Evolutionary conservation across 495 filamentous ascomycete genomes (phyloP), one percentile per base, ranked within the genome.

Genomic region (Neurospora sp.): DNA sequence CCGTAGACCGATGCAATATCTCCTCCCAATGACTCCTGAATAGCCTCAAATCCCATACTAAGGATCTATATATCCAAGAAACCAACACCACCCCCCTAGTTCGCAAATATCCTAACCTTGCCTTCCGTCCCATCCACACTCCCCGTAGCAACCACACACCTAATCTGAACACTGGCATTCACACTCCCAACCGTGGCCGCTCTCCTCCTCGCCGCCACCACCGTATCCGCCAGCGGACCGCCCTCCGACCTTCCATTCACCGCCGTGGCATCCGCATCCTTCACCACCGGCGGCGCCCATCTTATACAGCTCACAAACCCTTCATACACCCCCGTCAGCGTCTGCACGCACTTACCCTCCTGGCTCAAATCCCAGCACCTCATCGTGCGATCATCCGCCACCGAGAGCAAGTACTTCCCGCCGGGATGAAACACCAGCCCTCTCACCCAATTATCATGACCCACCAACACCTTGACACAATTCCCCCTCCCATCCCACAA

Each of bases 371-470:
- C 95, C 95, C 95, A 98, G 83, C 94, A 97, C 41, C 94, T 86
- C 42, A 98, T 84, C 39, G 93, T 94, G 80, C 95, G 93, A 79
- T 98, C 95, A 75, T 98, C 95, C 35, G 90, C 85, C 3, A 91
- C 92, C 42, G 90, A 92, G 16, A 98, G 81, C 3, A 98, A 85
- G 75, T 95, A 98, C 82, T 95, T 97, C 0, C 95, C 95, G 2
- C 93, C 93, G 0, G 95, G 95, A 76, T 98, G 95, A 79, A 96
- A 98, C 31, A 93, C 89, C 7, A 97, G 78, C 1, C 85, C 91
- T 12, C 93, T 87, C 1, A 98, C 91, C 95, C 95, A 98, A 79
- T 97, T 98, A 80, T 98, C 95, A 77, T 98, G 95, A 2, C 95
- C 95, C 1, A 90, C 80, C 3, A 97, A 85, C 3, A 92, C 94